phyloP scores from a whole-genome alignment of 352 stramenopile species.

The Salisapilia sapeloensis region DNA sequence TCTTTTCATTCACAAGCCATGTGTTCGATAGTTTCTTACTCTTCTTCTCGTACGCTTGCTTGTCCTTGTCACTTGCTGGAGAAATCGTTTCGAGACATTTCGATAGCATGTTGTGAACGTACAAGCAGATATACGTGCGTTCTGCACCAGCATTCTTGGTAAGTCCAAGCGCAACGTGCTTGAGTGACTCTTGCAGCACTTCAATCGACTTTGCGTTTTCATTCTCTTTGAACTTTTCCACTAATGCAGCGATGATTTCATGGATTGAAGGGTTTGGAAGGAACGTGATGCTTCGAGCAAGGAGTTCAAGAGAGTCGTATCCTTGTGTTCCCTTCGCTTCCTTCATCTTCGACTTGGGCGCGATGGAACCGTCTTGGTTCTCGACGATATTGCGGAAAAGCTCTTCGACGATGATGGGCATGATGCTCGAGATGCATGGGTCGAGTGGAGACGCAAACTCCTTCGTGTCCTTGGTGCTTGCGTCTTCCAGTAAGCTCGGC shows the following conservation, averaged over 20 bases:
- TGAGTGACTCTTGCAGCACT: slow-evolving; percentile 60
- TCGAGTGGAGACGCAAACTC: slow-evolving; percentile 51
- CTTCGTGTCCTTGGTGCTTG: slow-evolving; percentile 3
- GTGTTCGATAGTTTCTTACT: slow-evolving; percentile 15
- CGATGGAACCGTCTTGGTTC: slow-evolving; percentile 28
- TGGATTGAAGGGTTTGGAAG: slow-evolving; percentile 74
- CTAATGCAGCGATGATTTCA: slow-evolving; percentile 42
- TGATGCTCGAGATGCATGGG: slow-evolving; percentile 56
- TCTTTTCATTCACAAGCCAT: slow-evolving; percentile 77
- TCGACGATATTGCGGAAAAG: slow-evolving; percentile 58
- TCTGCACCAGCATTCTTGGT: slow-evolving; percentile 74
- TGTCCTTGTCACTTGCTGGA: slow-evolving; percentile 44
- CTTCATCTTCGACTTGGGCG: slow-evolving; percentile 79
- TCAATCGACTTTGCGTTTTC: slow-evolving; percentile 33
- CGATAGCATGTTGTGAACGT: slow-evolving; percentile 71
- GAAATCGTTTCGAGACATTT: slow-evolving; percentile 56
- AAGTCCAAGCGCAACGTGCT: slow-evolving; percentile 57
- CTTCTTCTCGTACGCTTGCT: slow-evolving; percentile 28
- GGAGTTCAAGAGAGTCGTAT: slow-evolving; percentile 61
- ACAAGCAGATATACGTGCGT: slow-evolving; percentile 71
- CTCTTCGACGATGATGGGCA: slow-evolving; percentile 67
- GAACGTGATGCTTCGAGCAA: slow-evolving; percentile 71
- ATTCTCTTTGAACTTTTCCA: slow-evolving; percentile 54
- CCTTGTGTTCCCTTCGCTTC: slow-evolving; percentile 54
- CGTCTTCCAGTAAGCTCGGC: slow-evolving; percentile 9